Evolutionary conservation across 2,329 filamentous ascomycete genomes (phyloP), one percentile per base, ranked within the genome.

Genomic region (Diaporthe velutina): DNA sequence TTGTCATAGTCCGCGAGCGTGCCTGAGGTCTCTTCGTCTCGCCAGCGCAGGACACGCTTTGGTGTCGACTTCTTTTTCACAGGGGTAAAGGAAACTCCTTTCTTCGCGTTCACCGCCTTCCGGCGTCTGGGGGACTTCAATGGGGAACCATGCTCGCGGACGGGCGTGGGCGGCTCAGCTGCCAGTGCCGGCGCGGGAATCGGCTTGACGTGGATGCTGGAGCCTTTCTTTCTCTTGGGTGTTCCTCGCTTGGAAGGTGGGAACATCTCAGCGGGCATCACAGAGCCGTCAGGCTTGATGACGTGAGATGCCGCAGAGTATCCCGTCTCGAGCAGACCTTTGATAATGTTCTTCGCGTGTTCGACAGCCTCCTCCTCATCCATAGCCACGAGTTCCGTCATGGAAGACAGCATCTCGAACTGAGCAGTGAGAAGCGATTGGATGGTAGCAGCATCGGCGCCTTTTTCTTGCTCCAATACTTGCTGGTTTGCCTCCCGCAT

Each of bases 1-100:
- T 95, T 95, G 80, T 96, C 94, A 81, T 96, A 98, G 81, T 98
- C 97, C 15, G 94, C 95, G 73, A 98, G 86, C 0, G 93, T 92
- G 33, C 95, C 96, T 80, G 97, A 93, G 2, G 93, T 86, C 80
- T 91, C 95, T 79, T 98, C 97, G 80, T 98, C 95, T 74, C 95
- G 92, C 97, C 97, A 99, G 77, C 96, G 91, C 8, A 99, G 96
- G 60, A 90, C 93, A 75, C 96, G 91, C 83, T 95, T 95, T 73
- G 86, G 82, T 1, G 92, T 90, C 13, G 90, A 88, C 83, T 93
- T 93, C 84, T 94, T 92, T 84, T 94, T 98, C 76, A 93, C 92
- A 0, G 95, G 95, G 1, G 95, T 95, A 80, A 97, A 97, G 40
- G 91, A 90, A 66, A 98, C 88, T 17, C 92, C 91, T 84, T 97